Evolutionary conservation across 257 asterid genomes (phyloP), one percentile per base, ranked within the genome.

Genomic region (Fraxinus anomala): DNA sequence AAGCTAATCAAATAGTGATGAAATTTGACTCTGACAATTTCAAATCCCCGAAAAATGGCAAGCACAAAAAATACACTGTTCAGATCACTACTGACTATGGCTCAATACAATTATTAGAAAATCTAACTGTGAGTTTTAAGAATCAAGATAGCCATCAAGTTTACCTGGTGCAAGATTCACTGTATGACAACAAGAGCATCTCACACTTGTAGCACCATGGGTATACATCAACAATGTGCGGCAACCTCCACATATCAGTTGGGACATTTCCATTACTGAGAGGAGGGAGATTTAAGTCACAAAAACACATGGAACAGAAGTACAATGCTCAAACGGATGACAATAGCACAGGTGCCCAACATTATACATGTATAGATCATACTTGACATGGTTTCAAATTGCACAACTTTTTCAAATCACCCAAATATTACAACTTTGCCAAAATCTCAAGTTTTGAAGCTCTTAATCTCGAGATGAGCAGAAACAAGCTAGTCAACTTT

Each of bases 111-210:
- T 65, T 51, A 56, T 40, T 40, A 65, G 70, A 82, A 23, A 66
- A 24, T 63, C 14, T 40, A 40, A 10, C 47, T 0, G 47, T 40
- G 47, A 10, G 14, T 40, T 40, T 40, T 40, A 40, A 40, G 47
- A 40, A 40, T 40, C 47, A 9, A 40, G 1, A 24, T 37, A 59
- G 26, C 39, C 71, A 72, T 23, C 17, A 67, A 39, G 39, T 59
- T 71, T 84, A 94, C 98, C 98, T 84, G 97, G 97, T 72, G 92
- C 94, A 30, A 94, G 92, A 80, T 94, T 94, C 73, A 92, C 93
- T 3, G 97, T 94, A 84, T 90, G 97, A 86, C 97, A 94, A 78
- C 99, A 94, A 37, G 99, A 91, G 83, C 97, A 94, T 86, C 97
- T 90, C 78, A 94, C 99, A 73, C 99, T 94, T 14, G 94, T 79